Percentiles rank a stretch among this genome's conserved stretches.
phyloP scores from a whole-genome alignment of 2,329 filamentous ascomycete species.

The Balansia obtecta region DNA sequence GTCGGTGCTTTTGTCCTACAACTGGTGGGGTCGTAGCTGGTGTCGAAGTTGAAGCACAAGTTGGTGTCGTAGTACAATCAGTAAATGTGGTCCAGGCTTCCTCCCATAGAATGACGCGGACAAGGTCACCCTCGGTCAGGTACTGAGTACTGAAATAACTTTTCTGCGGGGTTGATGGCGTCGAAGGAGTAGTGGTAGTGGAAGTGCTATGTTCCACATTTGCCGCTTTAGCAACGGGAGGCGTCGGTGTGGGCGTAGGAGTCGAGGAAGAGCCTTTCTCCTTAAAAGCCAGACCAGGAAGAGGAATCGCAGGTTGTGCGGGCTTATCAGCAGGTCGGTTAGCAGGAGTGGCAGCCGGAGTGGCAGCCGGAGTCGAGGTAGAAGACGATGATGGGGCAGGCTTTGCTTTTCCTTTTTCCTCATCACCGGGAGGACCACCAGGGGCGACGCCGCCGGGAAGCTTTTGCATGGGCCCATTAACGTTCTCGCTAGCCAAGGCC shows the following conservation, averaged over 20 bases:
- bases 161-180: conserved; percentile 15
- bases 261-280: conserved; percentile 9
- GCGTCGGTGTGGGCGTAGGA: background rate
- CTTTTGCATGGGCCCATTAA: conserved; percentile 37
- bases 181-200: conserved; percentile 7
- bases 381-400: conserved; percentile 2
- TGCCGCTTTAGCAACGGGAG: background rate
- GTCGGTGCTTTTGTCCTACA: conserved; percentile 12
- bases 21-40: conserved; percentile 19
- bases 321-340: conserved; percentile 25
- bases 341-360: conserved; percentile 18
- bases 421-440: conserved; percentile 2
- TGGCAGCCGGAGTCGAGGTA: conserved; percentile 9
- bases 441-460: conserved; percentile 52
- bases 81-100: conserved; percentile 43
- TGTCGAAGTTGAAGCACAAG: conserved; percentile 14
- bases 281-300: conserved; percentile 33
- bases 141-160: conserved; percentile 38
- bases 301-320: conserved; percentile 18
- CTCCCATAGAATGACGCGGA: conserved; percentile 46
- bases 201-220: conserved; percentile 7
- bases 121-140: conserved; percentile 34
- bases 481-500: conserved; percentile 45
- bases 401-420: background rate
- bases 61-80: conserved; percentile 22